Base-by-base conservation (phyloP, 805 yeast genomes). In the Blastobotrys parvus region DNA sequence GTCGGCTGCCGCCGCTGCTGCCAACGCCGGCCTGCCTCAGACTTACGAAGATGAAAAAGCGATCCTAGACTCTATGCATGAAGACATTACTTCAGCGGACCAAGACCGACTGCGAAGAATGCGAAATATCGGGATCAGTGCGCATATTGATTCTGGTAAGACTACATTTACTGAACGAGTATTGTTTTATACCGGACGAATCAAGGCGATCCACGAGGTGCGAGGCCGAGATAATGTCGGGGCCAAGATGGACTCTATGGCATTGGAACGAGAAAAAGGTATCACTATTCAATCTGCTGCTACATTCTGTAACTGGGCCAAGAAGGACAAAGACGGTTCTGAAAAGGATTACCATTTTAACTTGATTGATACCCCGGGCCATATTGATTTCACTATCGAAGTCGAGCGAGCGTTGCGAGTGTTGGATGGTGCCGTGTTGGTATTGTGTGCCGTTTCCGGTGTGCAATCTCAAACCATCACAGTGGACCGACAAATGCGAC, bases 241-340 rank as follows among this genome's bases (percentile, higher is more conserved):
- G 48, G 99, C 99, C 44, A 92, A 89, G 69, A 92, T 92, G 99
- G 98, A 92, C 65, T 90, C 89, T 48, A 92, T 92, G 98, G 98
- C 92, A 56, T 73, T 92, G 53, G 98, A 92, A 68, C 80, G 98
- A 62, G 98, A 92, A 65, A 92, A 92, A 63, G 98, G 98, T 65
- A 92, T 92, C 59, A 92, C 98, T 41, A 92, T 92, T 61, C 98
- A 92, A 68, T 87, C 96, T 47, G 98, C 98, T 50, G 98, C 98
- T 29, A 92, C 98, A 1, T 92, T 85, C 69, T 90, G 97, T 71
- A 81, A 94, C 39, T 92, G 98, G 98, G 81, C 81, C 46, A 49
- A 45, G 25, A 57, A 54, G 37, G 51, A 49, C 11, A 55, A 53
- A 32, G 46, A 51, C 27, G 63, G 62, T n/a, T 80, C 75, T 44